Percentiles rank a stretch among this genome's conserved stretches.
These are phyloP conservation scores for Delonix regia DNA, from an alignment of 306 rosid species.

Conservation along the genomic window DNA sequence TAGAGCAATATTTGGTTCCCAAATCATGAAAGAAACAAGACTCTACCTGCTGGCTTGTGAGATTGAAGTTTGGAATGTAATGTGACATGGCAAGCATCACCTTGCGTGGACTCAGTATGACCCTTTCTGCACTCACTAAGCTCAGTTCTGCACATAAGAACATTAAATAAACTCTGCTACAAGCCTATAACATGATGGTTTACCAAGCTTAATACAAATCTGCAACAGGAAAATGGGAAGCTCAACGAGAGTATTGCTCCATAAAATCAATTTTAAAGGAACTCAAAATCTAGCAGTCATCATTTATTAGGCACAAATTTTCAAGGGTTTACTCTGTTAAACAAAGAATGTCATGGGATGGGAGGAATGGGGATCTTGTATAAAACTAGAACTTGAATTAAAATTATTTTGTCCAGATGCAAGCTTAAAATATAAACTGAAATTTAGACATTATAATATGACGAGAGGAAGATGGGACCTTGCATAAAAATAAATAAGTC, in stretches of 20 bases:
- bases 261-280: constrained; percentile 1
- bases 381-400: not conserved
- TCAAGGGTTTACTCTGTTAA: not conserved
- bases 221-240: not conserved
- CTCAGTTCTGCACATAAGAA: constrained; percentile 57
- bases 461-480: not conserved
- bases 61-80: constrained; percentile 76
- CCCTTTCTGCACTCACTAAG: constrained; percentile 49
- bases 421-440: not conserved
- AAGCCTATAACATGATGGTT: not conserved
- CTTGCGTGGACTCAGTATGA: constrained; percentile 58
- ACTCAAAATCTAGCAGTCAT: not conserved
- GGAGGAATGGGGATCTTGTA: not conserved
- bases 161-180: not conserved
- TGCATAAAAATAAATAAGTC: not conserved
- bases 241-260: not conserved
- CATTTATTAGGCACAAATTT: not conserved
- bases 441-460: not conserved
- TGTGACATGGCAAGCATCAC: constrained; percentile 70
- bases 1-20: constrained; percentile 20
- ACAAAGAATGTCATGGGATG: not conserved
- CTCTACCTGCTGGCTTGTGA: constrained; percentile 81
- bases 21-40: constrained; percentile 14
- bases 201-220: not conserved
- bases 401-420: not conserved